Evolutionary conservation across 768 basidiomycete species (phyloP).

Genomic region (Tylopilus cervinicoccineus): DNA sequence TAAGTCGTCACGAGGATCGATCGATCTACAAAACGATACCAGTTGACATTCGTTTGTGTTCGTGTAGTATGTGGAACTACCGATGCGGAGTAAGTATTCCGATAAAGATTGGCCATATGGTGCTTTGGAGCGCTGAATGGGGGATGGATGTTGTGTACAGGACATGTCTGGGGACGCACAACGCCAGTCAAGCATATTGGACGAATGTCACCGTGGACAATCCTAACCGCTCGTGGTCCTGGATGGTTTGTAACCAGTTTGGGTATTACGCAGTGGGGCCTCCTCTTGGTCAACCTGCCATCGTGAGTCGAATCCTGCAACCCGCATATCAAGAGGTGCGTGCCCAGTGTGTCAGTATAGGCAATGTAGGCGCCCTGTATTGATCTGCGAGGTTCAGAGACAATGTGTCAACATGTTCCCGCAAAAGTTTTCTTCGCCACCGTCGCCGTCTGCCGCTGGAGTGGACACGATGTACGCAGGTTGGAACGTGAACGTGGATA

Average conservation of each 20-base stretch:
- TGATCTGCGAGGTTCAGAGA: conserved; percentile 38
- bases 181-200: conserved; percentile 39
- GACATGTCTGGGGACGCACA: conserved; percentile 42
- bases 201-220: conserved; percentile 57
- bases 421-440: conserved; percentile 46
- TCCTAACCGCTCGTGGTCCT: conserved; percentile 58
- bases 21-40: not conserved
- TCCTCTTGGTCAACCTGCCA: conserved; percentile 32
- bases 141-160: conserved; percentile 30
- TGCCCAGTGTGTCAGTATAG: not conserved
- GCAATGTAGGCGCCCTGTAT: not conserved
- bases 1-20: conserved; percentile 30
- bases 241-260: conserved; percentile 73
- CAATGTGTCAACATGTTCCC: conserved; percentile 71
- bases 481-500: conserved; percentile 55
- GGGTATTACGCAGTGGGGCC: conserved; percentile 47
- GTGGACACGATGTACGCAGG: conserved; percentile 54
- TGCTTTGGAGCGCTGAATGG: conserved; percentile 30
- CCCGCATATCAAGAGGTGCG: conserved; percentile 28
- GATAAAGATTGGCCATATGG: not conserved
- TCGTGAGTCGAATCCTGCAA: conserved; percentile 32
- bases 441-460: conserved; percentile 37
- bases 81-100: not conserved
- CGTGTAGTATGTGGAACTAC: conserved; percentile 43
- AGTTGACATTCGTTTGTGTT: not conserved